Percentiles rank a stretch among this genome's conserved stretches.
phyloP scores from a whole-genome alignment of 208 protist species.

The Phytomonas sp. region DNA sequence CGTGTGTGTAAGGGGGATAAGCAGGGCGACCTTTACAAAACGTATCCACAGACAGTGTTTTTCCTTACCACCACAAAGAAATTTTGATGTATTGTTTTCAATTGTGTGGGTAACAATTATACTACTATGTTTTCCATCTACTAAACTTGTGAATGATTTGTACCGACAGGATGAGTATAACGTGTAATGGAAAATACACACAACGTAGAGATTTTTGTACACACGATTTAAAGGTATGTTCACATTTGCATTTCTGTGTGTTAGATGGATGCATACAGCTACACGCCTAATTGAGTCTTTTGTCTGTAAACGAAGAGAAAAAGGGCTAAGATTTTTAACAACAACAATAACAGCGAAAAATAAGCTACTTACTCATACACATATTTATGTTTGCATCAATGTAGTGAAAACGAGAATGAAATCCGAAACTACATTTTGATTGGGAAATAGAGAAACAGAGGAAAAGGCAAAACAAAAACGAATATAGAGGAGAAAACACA shows the following conservation, averaged over 20 bases:
- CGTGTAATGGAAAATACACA: not conserved
- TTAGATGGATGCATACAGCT: not conserved
- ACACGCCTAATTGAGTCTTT: not conserved
- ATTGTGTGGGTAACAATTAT: not conserved
- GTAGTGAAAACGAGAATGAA: not conserved
- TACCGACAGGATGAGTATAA: not conserved
- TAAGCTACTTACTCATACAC: slow-evolving; percentile 8
- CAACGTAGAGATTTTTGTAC: not conserved
- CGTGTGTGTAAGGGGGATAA: not conserved
- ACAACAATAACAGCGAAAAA: slow-evolving; percentile 1
- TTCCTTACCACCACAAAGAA: too few relatives aligned
- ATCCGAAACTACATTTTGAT: not conserved
- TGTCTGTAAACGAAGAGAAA: not conserved
- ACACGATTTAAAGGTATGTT: not conserved
- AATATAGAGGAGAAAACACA: slow-evolving; percentile 9
- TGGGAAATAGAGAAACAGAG: not conserved
- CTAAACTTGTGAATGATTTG: not conserved
- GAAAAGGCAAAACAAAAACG: not conserved
- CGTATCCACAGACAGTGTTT: too few relatives aligned
- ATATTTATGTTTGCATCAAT: slow-evolving; percentile 6
- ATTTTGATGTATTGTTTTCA: too few relatives aligned
- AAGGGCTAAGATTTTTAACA: not conserved
- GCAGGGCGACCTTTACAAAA: too few relatives aligned
- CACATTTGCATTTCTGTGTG: not conserved
- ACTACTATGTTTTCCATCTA: not conserved